Base-by-base conservation (phyloP, 2,329 filamentous ascomycete genomes). In the Dothidotthia symphoricarpi region DNA sequence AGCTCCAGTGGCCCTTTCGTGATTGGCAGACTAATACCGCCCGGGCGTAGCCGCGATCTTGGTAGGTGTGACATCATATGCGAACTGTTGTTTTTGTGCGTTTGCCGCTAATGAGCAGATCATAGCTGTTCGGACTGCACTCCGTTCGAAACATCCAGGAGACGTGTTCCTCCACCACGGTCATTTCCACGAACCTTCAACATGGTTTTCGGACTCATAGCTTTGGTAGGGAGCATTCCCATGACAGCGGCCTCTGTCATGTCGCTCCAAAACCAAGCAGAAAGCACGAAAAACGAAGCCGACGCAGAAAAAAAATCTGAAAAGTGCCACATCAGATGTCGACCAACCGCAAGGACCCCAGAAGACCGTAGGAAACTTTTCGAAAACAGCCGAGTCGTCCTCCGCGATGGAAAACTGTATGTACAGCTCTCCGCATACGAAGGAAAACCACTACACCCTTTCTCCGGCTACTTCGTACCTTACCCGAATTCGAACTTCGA, bases 381-480 rank as follows among this genome's bases (percentile, higher is more conserved):
- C 26, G 28, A 37, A 12, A 29, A 37, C 9, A 51, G 47, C 25
- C 39, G 27, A 8, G 36, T 55, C 3, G 49, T 56, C 8, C 45
- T 56, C 24, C 41, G 33, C 11, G 36, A 53, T 2, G 44, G 45
- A 5, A 47, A 43, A 12, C 34, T 62, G 6, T 53, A 49, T 25
- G 40, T 56, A 19, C 43, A 53, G n/a, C 42, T 58, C 11, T 43
- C 51, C 0, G 36, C 43, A n/a, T 58, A 55, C 26, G 28, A 45
- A 28, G 41, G 51, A 10, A 35, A 48, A 7, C 17, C 26, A 3
- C 34, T 43, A 16, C 71, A 74, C 44, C 69, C 71, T 0, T 74
- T 75, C 49, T 69, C 70, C 3, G 72, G 70, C 13, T 75, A 75
- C 43, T 75, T 71, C 45, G 55, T 75, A 15, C 63, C 62, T 9